These are phyloP conservation scores for Aspergillus fumigatus DNA, from an alignment of 2,329 filamentous ascomycete genomes.

Conservation along the genomic window DNA sequence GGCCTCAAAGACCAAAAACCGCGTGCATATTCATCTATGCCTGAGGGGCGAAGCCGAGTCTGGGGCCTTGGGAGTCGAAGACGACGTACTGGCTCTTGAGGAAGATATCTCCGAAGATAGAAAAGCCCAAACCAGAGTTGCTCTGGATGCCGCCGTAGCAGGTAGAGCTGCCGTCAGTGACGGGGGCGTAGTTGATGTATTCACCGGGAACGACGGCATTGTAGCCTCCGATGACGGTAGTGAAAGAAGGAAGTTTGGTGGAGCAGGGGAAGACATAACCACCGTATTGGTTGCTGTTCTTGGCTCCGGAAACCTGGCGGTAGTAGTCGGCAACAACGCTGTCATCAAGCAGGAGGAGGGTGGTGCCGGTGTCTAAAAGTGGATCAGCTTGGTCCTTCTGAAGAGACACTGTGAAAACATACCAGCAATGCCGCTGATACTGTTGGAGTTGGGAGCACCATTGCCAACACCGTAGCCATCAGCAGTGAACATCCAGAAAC, in stretches of 20 bases:
- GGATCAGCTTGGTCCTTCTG: neutral
- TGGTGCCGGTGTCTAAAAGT: slow-evolving; percentile 62
- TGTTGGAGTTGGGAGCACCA: slow-evolving; percentile 31
- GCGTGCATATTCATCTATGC: slow-evolving; percentile 16
- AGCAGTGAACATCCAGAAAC: slow-evolving; percentile 60
- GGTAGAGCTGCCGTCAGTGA: slow-evolving; percentile 30
- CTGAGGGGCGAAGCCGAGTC: slow-evolving; percentile 47
- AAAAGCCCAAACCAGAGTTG: slow-evolving; percentile 53
- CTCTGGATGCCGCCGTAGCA: slow-evolving; percentile 77
- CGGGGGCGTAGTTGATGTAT: slow-evolving; percentile 52
- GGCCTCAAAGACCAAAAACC: neutral
- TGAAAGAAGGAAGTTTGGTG: slow-evolving; percentile 50
- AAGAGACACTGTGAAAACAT: neutral
- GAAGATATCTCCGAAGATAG: slow-evolving; percentile 74
- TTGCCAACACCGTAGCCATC: slow-evolving; percentile 54
- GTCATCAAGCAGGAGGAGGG: slow-evolving; percentile 57
- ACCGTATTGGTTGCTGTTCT: slow-evolving; percentile 45
- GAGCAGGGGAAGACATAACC: slow-evolving; percentile 54
- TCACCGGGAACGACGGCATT: slow-evolving; percentile 49
- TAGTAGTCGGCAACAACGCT: slow-evolving; percentile 58
- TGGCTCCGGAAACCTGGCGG: slow-evolving; percentile 49
- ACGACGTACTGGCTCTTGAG: slow-evolving; percentile 73
- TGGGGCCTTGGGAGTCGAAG: slow-evolving; percentile 55
- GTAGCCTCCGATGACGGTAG: slow-evolving; percentile 47
- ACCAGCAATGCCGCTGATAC: slow-evolving; percentile 54